Percentiles rank a stretch among this genome's conserved stretches.
phyloP scores from a whole-genome alignment of 495 filamentous ascomycete genomes.

The Penicillium goetzii region DNA sequence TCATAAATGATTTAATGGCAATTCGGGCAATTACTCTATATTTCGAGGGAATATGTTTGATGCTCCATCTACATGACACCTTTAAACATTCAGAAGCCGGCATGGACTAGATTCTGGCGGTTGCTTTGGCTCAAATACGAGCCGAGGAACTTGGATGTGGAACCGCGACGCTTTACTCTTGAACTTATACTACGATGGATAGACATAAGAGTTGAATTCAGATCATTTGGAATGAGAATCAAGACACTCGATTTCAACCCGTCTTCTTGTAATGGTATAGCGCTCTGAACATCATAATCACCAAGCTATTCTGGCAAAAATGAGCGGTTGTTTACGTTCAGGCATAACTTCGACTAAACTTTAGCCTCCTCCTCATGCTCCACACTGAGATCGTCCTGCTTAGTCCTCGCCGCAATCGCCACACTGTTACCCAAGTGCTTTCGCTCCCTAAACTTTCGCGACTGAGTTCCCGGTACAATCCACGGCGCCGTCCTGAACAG shows the following conservation, averaged over 20 bases:
- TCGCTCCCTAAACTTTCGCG: conserved; percentile 12
- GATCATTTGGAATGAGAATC: no score
- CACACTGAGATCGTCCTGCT: conserved; percentile 8
- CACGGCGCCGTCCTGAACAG: conserved; percentile 63
- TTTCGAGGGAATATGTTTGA: no score
- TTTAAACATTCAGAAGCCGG: no score
- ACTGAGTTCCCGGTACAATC: conserved; percentile 53
- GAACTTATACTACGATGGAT: neutral
- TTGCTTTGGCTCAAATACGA: neutral
- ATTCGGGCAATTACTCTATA: no score
- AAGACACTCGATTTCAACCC: no score
- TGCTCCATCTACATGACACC: no score
- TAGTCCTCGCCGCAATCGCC: conserved; percentile 8
- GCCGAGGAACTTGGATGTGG: no score
- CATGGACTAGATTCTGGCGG: neutral
- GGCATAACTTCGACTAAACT: neutral
- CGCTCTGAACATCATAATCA: neutral
- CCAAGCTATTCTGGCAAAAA: neutral
- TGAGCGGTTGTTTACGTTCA: neutral
- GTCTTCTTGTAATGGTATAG: neutral
- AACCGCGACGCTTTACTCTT: no score
- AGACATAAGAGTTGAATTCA: no score
- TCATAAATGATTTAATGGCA: neutral
- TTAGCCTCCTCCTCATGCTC: neutral
- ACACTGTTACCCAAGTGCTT: conserved; percentile 27